Base-by-base conservation (phyloP, 169 alveolate genomes). In the Eimeria necatrix region DNA sequence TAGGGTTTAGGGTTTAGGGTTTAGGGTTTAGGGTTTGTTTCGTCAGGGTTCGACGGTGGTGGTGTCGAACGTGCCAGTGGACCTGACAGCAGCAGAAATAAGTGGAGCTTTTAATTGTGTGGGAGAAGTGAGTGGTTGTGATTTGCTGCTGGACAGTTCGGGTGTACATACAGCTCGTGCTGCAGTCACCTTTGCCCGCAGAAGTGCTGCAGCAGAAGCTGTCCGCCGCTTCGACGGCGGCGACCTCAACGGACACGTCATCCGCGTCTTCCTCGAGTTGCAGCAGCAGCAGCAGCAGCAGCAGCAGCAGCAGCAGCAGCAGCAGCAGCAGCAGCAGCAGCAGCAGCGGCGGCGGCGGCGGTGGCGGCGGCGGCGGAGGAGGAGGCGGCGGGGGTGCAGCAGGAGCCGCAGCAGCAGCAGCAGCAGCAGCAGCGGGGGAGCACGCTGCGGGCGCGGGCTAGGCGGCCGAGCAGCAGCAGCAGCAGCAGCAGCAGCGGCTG, bases 221-320 rank as follows among this genome's bases (percentile, higher is more conserved):
- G 93, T 83, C 14, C 51, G 94, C 3, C 49, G 96, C 9, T 93
- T 93, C 78, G 96, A 93, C 32, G 96, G 96, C 2, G 96, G 96
- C 12, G 96, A 93, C 84, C 76, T 93, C 46, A 93, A 93, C 41
- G 94, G 80, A 18, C 93, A 93, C 18, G 56, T 85, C 48, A 93
- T 93, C 2, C 51, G 96, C 10, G 96, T 93, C 0, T 93, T 93
- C 56, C 89, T 93, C 18, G 96, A 93, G 52, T 93, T 5, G 32
- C 14, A 5, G 14, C 8, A 46, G 51, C 20, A 18, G 20, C 20
- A 61, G 73, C 20, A n/a, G n/a, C n/a, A n/a, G n/a, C n/a, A n/a
- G n/a, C n/a, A n/a, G n/a, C n/a, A n/a, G n/a, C n/a, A n/a, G n/a
- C n/a, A n/a, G n/a, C n/a, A n/a, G n/a, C n/a, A n/a, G n/a, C n/a